phyloP scores from a whole-genome alignment of 2,329 filamentous ascomycete genomes.

The Cercospora berteroae region DNA sequence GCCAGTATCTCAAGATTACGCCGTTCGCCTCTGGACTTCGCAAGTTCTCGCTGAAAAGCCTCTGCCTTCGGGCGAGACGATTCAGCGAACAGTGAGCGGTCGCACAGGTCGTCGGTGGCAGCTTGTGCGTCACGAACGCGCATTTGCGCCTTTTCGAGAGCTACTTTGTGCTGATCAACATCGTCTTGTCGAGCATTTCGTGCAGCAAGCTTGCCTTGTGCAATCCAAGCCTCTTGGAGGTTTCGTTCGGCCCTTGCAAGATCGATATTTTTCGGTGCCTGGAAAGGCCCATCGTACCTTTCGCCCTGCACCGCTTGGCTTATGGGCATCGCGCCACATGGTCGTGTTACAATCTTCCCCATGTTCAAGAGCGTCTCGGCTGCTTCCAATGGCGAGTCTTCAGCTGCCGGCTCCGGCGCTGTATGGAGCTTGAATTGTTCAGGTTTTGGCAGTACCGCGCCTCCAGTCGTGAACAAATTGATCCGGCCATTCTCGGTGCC shows the following conservation, averaged over 20 bases:
- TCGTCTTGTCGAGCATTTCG: neutral
- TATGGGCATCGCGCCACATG: slow-evolving; percentile 45
- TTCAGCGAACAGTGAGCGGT: slow-evolving; percentile 12
- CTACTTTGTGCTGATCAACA: neutral
- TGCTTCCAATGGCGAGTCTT: slow-evolving; percentile 21
- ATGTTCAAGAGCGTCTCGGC: slow-evolving; percentile 35
- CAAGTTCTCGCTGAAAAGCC: slow-evolving; percentile 38
- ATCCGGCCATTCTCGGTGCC: slow-evolving; percentile 58
- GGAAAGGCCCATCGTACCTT: slow-evolving; percentile 43
- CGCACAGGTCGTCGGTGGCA: slow-evolving; percentile 16
- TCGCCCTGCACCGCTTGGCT: slow-evolving; percentile 48
- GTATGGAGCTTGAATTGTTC: slow-evolving; percentile 29
- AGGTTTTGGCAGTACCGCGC: slow-evolving; percentile 10
- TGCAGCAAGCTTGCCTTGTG: slow-evolving; percentile 6
- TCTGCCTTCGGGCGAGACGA: slow-evolving; percentile 14
- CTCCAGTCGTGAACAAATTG: slow-evolving; percentile 50
- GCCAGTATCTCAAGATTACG: slow-evolving; percentile 19
- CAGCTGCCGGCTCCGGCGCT: slow-evolving; percentile 10
- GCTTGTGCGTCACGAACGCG: slow-evolving; percentile 17
- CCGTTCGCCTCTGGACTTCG: slow-evolving; percentile 27
- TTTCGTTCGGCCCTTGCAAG: slow-evolving; percentile 30
- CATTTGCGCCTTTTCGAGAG: slow-evolving; percentile 7
- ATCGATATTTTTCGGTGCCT: slow-evolving; percentile 23
- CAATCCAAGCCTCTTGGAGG: slow-evolving; percentile 28
- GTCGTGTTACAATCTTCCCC: slow-evolving; percentile 37